These are phyloP conservation scores for Sequoia sempervirens DNA, from an alignment of 75 land plant genomes.

Conservation along the genomic window DNA sequence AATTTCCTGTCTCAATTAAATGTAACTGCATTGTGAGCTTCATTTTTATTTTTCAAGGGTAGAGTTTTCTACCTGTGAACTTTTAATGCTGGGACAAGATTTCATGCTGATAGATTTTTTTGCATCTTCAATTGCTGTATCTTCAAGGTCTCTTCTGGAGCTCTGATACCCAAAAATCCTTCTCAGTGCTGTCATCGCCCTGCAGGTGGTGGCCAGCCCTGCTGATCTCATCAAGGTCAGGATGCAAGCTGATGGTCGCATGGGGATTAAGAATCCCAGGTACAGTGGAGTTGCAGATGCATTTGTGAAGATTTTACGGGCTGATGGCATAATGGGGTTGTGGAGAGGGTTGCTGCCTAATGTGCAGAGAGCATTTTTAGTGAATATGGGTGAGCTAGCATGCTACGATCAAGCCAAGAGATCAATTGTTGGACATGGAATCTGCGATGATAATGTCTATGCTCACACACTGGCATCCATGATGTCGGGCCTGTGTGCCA, in stretches of 20 bases:
- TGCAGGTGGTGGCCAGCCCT: conserved; percentile 86
- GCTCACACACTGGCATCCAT: conserved; percentile 84
- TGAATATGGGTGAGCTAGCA: conserved; percentile 96
- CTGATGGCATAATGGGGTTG: conserved; percentile 69
- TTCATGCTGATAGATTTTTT: background rate
- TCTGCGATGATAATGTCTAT: conserved; percentile 58
- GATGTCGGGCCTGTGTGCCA: conserved; percentile 82
- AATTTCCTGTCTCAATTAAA: background rate
- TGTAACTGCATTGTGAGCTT: background rate
- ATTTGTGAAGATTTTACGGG: conserved; percentile 44
- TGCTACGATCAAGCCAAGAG: conserved; percentile 90
- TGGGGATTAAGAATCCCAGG: conserved; percentile 45
- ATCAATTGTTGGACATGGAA: conserved; percentile 37
- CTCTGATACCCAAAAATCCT: background rate
- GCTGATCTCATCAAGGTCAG: conserved; percentile 96
- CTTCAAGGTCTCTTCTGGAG: background rate
- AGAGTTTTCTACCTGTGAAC: background rate
- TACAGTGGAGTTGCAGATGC: conserved; percentile 66
- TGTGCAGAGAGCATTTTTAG: conserved; percentile 86
- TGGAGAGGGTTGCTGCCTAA: conserved; percentile 90
- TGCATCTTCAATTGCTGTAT: background rate
- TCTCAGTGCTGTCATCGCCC: background rate
- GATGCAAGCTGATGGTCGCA: conserved; percentile 80
- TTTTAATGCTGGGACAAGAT: background rate
- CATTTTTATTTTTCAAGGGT: background rate